Evolutionary conservation across 352 stramenopile species (phyloP).

Genomic region (Phytophthora colocasiae): DNA sequence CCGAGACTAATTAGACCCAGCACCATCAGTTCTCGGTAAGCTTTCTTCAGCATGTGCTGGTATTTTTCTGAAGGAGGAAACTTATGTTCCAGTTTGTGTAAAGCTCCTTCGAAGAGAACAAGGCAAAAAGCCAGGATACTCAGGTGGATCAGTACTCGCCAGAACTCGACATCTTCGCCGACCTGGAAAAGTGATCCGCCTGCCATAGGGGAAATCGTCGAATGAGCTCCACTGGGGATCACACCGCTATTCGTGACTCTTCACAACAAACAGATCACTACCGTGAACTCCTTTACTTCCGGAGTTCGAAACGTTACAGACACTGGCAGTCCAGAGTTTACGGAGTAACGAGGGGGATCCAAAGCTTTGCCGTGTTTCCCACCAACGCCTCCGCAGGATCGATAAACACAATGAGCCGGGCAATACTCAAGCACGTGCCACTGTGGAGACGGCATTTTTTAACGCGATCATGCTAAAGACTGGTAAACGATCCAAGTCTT

Average conservation of each 20-base stretch:
- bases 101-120: slow-evolving; percentile 51
- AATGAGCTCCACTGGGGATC: slow-evolving; percentile 15
- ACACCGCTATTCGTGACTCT: slow-evolving; percentile 10
- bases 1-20: slow-evolving; percentile 61
- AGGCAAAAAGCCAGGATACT: slow-evolving; percentile 56
- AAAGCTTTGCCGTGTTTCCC: slow-evolving; percentile 17
- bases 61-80: slow-evolving; percentile 64
- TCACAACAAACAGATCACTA: background rate
- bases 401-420: slow-evolving; percentile 22
- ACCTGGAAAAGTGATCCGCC: slow-evolving; percentile 61
- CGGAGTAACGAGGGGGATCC: slow-evolving; percentile 17
- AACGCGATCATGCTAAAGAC: slow-evolving; percentile 10
- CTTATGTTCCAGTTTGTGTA: slow-evolving; percentile 57
- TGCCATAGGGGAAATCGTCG: slow-evolving; percentile 26
- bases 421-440: background rate
- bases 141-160: slow-evolving; percentile 53
- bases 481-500: background rate
- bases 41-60: slow-evolving; percentile 73
- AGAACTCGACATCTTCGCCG: slow-evolving; percentile 65
- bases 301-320: slow-evolving; percentile 21
- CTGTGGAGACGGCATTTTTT: slow-evolving; percentile 11
- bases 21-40: slow-evolving; percentile 66
- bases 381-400: slow-evolving; percentile 23
- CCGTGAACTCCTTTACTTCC: slow-evolving; percentile 24
- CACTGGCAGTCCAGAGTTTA: slow-evolving; percentile 7